These are phyloP conservation scores for Boletus coffeatus DNA, from an alignment of 1,284 basidiomycete genomes.

Conservation along the genomic window DNA sequence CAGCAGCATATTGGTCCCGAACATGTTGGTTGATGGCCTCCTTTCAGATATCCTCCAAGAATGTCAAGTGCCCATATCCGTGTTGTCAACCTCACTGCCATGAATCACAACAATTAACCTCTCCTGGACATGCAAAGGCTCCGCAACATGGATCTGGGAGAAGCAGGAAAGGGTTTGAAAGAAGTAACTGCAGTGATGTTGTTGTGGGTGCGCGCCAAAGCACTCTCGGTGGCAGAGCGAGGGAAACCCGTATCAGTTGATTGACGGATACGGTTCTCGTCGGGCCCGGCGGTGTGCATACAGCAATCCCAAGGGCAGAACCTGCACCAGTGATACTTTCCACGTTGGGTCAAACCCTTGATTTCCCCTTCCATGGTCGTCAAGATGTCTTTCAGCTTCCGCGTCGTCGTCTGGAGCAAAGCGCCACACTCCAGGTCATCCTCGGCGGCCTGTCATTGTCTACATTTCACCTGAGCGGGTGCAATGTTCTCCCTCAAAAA, in stretches of 20 bases:
- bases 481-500: too few relatives aligned
- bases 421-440: conserved; percentile 43
- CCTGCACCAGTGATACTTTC: conserved; percentile 25
- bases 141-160: conserved; percentile 37
- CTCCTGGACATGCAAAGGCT: too few relatives aligned
- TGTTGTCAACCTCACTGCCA: too few relatives aligned
- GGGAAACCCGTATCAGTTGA: conserved; percentile 98
- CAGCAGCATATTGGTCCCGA: too few relatives aligned
- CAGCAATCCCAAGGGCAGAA: conserved; percentile 28
- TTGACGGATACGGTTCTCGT: conserved; percentile 74
- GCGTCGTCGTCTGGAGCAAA: conserved; percentile 38
- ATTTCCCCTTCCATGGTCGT: conserved; percentile 47
- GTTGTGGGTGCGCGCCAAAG: conserved; percentile 81
- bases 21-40: too few relatives aligned
- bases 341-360: conserved; percentile 12
- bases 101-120: too few relatives aligned
- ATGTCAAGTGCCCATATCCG: too few relatives aligned
- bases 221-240: conserved; percentile 77
- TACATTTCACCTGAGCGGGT: too few relatives aligned
- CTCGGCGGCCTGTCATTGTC: conserved; percentile 24
- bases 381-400: conserved; percentile 48
- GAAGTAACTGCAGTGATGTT: conserved; percentile 82
- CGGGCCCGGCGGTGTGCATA: conserved; percentile 48
- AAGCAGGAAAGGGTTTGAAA: conserved; percentile 79
- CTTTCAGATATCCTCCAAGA: too few relatives aligned